Conservation (phyloP, 805 yeast species). For the Candida caryicola region DNA sequence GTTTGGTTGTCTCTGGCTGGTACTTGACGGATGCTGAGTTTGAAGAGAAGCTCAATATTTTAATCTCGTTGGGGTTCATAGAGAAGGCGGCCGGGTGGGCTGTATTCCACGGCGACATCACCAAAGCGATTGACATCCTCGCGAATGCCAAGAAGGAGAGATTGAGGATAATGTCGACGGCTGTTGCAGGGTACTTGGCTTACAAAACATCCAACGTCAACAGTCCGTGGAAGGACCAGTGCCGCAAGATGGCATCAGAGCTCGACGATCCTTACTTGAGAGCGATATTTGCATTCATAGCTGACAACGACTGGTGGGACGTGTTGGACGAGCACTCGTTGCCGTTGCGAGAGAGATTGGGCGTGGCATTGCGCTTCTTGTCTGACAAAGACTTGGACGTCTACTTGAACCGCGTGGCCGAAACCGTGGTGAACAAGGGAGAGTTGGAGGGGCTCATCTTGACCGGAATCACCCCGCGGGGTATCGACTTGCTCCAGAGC, state of each 20-base stretch:
- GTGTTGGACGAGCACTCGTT: slow-evolving; percentile 86
- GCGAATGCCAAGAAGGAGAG: slow-evolving; percentile 70
- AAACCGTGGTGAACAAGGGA: slow-evolving; percentile 69
- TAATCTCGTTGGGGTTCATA: slow-evolving; percentile 56
- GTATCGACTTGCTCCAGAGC: slow-evolving; percentile 76
- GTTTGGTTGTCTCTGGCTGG: slow-evolving; percentile 89
- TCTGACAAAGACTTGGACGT: slow-evolving; percentile 74
- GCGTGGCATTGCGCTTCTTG: slow-evolving; percentile 84
- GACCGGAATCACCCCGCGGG: slow-evolving; percentile 88
- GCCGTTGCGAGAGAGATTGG: slow-evolving; percentile 83
- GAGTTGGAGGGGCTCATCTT: slow-evolving; percentile 87
- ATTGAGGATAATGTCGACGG: slow-evolving; percentile 80
- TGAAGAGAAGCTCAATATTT: slow-evolving; percentile 59
- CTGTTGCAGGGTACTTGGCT: slow-evolving; percentile 85
- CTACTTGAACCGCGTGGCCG: slow-evolving; percentile 68
- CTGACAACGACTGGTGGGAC: slow-evolving; percentile 96
- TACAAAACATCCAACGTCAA: slow-evolving; percentile 56
- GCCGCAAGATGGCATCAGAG: slow-evolving; percentile 84
- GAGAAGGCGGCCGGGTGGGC: slow-evolving; percentile 99
- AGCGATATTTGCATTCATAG: slow-evolving; percentile 89
- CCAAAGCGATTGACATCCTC: slow-evolving; percentile 75
- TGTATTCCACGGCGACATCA: slow-evolving; percentile 85
- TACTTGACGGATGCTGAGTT: slow-evolving; percentile 73
- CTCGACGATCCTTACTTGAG: slow-evolving; percentile 85
- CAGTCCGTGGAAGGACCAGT: slow-evolving; percentile 90